Evolutionary conservation across 1,284 basidiomycete genomes (phyloP).

Genomic region (Trichosporon coremiiforme): DNA sequence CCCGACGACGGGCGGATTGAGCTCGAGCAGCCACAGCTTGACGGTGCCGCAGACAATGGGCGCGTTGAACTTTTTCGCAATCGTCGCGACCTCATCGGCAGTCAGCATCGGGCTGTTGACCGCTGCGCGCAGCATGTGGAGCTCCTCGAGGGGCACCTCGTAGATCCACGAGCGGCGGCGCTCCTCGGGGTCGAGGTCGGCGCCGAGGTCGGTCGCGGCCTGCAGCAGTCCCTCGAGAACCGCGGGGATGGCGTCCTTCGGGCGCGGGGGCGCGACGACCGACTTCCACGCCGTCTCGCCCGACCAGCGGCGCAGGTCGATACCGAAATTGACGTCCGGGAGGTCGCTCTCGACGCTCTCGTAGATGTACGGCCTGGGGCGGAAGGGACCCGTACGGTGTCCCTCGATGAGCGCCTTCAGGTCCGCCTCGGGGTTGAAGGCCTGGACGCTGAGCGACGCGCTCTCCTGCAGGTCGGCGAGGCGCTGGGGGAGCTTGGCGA

Average conservation of each 20-base stretch:
- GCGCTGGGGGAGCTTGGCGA: conserved; percentile 69
- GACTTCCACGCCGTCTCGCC: conserved; percentile 63
- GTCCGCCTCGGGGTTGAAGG: conserved; percentile 82
- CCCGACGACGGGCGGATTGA: conserved; percentile 73
- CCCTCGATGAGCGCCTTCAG: conserved; percentile 70
- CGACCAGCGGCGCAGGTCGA: conserved; percentile 83
- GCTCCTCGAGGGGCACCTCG: conserved; percentile 73
- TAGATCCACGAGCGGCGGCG: conserved; percentile 91
- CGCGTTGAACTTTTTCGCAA: conserved; percentile 76
- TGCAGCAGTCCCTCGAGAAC: conserved; percentile 71
- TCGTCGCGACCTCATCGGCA: conserved; percentile 64
- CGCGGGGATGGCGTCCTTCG: conserved; percentile 69
- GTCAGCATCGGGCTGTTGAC: conserved; percentile 72
- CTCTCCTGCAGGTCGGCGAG: conserved; percentile 68
- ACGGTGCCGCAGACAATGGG: conserved; percentile 76
- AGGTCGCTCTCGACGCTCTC: conserved; percentile 78
- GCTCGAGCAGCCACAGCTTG: conserved; percentile 83
- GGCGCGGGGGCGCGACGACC: conserved; percentile 49
- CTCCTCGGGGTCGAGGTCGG: conserved; percentile 69
- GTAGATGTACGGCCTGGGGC: conserved; percentile 77
- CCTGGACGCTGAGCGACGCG: conserved; percentile 71
- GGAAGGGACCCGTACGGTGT: conserved; percentile 84
- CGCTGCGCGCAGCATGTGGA: conserved; percentile 78
- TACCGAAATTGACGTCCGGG: conserved; percentile 80
- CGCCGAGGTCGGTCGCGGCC: conserved; percentile 69